phyloP scores from a whole-genome alignment of 73 alveolate genomes.

The Paramecium octaurelia region DNA sequence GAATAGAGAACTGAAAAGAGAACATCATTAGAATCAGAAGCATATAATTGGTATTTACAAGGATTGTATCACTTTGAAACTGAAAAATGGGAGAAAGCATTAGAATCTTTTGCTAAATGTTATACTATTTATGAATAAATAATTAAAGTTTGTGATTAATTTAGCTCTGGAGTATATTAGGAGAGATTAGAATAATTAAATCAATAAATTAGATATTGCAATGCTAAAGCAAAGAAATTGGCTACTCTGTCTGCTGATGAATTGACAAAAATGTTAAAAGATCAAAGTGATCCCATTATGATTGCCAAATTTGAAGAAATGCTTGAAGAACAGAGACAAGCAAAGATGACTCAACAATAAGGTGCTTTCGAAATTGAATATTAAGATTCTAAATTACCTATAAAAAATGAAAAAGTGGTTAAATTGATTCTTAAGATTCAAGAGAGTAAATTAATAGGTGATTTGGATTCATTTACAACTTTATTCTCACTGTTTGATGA shows the following conservation, averaged over 20 bases:
- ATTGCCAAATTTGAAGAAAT: constrained; percentile 32
- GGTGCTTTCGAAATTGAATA: constrained; percentile 54
- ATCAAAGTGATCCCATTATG: constrained; percentile 25
- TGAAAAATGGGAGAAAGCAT: constrained; percentile 37
- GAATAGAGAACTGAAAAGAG: constrained; percentile 20
- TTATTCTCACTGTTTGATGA: constrained; percentile 52
- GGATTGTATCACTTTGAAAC: constrained; percentile 29
- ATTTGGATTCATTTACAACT: constrained; percentile 21
- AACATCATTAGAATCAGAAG: constrained; percentile 17
- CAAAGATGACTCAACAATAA: neutral
- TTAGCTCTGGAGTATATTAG: neutral
- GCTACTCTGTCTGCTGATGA: neutral
- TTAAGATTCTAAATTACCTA: constrained; percentile 55
- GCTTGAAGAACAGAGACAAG: constrained; percentile 32
- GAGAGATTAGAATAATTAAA: constrained; percentile 27
- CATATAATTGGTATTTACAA: neutral
- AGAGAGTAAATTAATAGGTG: constrained; percentile 37
- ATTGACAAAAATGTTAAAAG: neutral
- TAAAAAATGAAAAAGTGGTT: constrained; percentile 47
- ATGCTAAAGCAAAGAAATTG: constrained; percentile 33
- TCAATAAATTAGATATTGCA: constrained; percentile 31
- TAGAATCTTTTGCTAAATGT: constrained; percentile 20
- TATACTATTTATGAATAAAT: constrained; percentile 38
- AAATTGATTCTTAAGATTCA: constrained; percentile 17
- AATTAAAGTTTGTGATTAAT: constrained; percentile 36